Conservation (phyloP, 1,139 yeast genomes). For the Diutina sp. region DNA sequence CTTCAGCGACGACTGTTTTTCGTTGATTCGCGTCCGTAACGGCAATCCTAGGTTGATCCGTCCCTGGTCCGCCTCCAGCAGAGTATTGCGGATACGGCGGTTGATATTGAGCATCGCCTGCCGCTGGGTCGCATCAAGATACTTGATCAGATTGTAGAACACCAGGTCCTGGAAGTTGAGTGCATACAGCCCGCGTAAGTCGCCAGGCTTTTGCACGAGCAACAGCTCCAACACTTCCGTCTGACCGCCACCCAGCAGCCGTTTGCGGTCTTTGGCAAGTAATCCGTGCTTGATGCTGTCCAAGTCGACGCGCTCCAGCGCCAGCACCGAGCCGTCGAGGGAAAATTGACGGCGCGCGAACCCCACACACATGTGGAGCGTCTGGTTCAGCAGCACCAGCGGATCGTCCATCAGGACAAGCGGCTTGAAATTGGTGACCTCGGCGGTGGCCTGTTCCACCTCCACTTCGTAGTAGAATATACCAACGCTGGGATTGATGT, state of each 20-base stretch:
- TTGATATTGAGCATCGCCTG: constrained; percentile 23
- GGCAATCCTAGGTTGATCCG: not conserved
- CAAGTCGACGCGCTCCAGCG: not conserved
- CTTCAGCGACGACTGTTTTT: not conserved
- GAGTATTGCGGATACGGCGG: constrained; percentile 18
- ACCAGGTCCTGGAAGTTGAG: constrained; percentile 28
- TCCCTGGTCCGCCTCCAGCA: not conserved
- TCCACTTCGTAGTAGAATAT: constrained; percentile 9
- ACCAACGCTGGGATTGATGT: constrained; percentile 6
- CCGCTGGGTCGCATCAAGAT: constrained; percentile 18
- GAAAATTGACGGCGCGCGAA: constrained; percentile 16
- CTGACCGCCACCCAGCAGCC: not conserved
- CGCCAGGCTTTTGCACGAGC: constrained; percentile 23
- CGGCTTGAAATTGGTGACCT: constrained; percentile 19
- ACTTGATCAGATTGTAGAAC: constrained; percentile 26
- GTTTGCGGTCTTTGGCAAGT: not conserved
- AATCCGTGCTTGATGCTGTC: not conserved
- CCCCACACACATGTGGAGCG: constrained; percentile 24
- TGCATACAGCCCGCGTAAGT: constrained; percentile 29
- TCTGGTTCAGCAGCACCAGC: constrained; percentile 20
- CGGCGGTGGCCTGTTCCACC: constrained; percentile 10
- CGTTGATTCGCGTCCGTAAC: not conserved
- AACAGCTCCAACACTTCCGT: constrained; percentile 10
- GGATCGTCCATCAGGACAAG: constrained; percentile 22
- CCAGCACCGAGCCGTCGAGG: constrained; percentile 4